Evolutionary conservation across 192 early-diverging fungal genomes (phyloP).

Genomic region (Rhizoclosmatium globosum): DNA sequence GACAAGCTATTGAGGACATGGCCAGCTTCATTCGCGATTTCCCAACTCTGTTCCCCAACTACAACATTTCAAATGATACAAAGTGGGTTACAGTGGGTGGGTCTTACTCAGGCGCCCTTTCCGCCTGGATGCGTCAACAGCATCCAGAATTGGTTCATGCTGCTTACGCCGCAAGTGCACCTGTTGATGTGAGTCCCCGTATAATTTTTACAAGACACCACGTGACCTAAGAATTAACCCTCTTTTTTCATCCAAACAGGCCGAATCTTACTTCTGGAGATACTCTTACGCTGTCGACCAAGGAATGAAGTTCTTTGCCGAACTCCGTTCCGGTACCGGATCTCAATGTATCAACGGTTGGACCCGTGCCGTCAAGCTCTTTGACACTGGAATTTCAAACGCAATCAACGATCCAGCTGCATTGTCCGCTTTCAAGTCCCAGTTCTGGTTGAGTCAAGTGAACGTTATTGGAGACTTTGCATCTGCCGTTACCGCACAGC

Average conservation of each 20-base stretch:
- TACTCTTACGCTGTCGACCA: conserved; percentile 34
- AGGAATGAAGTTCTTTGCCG: conserved; percentile 7
- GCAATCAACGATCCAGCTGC: not conserved
- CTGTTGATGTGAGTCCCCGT: no score
- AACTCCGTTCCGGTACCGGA: not conserved
- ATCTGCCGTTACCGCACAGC: not conserved
- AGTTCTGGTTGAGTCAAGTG: conserved; percentile 17
- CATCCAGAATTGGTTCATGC: conserved; percentile 23
- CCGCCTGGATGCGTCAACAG: conserved; percentile 13
- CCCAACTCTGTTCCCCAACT: conserved; percentile 8
- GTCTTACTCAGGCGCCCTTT: conserved; percentile 3
- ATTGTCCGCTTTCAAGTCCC: not conserved
- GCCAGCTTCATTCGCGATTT: conserved; percentile 1
- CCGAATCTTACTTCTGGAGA: conserved; percentile 19
- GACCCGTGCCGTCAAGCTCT: conserved; percentile 1
- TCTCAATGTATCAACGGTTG: conserved; percentile 20
- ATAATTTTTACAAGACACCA: no score
- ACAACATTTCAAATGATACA: not conserved
- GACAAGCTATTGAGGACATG: conserved; percentile 32
- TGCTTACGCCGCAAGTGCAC: conserved; percentile 27
- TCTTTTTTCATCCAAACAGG: no score
- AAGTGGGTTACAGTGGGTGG: conserved; percentile 23
- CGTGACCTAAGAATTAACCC: no score
- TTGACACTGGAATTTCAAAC: not conserved
- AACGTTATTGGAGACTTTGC: not conserved